Percentiles rank a stretch among this genome's conserved stretches.
phyloP scores from a whole-genome alignment of 169 alveolate genomes.

The Plasmodium billcollinsi region DNA sequence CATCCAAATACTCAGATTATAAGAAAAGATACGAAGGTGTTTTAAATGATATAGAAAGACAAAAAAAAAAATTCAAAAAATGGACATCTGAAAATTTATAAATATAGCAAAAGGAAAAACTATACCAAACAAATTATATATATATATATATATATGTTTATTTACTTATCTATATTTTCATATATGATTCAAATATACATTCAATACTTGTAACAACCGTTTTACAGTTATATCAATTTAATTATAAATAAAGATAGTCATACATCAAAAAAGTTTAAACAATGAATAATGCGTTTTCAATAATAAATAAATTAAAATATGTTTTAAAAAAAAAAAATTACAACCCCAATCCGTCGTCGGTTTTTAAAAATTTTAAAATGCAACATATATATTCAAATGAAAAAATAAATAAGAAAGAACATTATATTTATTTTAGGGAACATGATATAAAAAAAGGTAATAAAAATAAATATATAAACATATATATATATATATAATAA shows the following conservation, averaged over 20 bases:
- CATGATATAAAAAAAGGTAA: conserved; percentile 63
- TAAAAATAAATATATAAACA: background rate
- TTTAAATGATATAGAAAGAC: conserved; percentile 77
- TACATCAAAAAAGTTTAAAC: conserved; percentile 16
- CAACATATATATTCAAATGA: conserved; percentile 63
- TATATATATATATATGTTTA: background rate
- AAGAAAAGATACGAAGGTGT: conserved; percentile 71
- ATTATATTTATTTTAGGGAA: conserved; percentile 72
- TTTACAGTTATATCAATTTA: too few relatives aligned
- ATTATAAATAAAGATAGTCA: too few relatives aligned
- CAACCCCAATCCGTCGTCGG: conserved; percentile 25
- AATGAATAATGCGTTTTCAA: conserved; percentile 36
- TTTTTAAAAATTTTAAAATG: conserved; percentile 63
- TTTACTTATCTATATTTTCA: background rate
- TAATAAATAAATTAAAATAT: conserved; percentile 22
- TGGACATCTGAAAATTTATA: conserved; percentile 73
- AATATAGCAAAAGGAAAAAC: background rate
- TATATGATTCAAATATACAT: too few relatives aligned
- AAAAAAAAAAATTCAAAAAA: conserved; percentile 64
- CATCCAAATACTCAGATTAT: conserved; percentile 55
- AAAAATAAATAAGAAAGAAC: conserved; percentile 69
- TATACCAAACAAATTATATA: too few relatives aligned
- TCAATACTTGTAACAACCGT: too few relatives aligned
- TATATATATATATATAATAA: background rate
- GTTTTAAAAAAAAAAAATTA: conserved; percentile 21